Percentiles rank a stretch among this genome's conserved stretches.
These are phyloP conservation scores for Eucommia ulmoides DNA, from an alignment of 257 asterid species.

Conservation along the genomic window DNA sequence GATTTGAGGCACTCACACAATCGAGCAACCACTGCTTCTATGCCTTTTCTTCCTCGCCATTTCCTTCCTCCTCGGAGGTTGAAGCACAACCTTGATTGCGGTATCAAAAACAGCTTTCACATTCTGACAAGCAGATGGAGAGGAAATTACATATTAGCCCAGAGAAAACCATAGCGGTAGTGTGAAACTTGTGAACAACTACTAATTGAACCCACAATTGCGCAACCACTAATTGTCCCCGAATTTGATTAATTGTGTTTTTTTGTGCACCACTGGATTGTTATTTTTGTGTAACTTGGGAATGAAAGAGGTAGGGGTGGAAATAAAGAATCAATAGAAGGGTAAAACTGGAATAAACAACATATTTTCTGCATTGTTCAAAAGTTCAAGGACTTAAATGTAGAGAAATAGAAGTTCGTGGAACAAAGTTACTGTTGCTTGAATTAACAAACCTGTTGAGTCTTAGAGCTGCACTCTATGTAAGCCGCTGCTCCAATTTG, in stretches of 20 bases:
- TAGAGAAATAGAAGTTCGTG: conserved; percentile 4
- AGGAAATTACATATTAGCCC: background rate
- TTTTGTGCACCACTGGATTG: too few relatives aligned
- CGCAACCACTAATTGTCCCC: too few relatives aligned
- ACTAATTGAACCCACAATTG: too few relatives aligned
- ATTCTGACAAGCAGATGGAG: conserved; percentile 30
- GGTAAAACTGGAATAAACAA: too few relatives aligned
- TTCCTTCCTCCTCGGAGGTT: conserved; percentile 88
- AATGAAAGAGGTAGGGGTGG: too few relatives aligned
- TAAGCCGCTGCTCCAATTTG: conserved; percentile 97
- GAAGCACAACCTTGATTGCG: conserved; percentile 86
- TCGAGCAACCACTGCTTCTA: conserved; percentile 52
- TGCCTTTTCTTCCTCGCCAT: conserved; percentile 41
- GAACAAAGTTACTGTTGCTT: background rate
- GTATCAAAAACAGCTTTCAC: conserved; percentile 94
- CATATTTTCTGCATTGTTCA: too few relatives aligned
- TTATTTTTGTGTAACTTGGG: too few relatives aligned
- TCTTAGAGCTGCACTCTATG: conserved; percentile 95
- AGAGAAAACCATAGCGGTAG: background rate
- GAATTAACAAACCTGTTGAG: conserved; percentile 59
- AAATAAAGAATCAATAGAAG: too few relatives aligned
- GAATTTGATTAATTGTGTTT: too few relatives aligned
- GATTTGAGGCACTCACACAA: conserved; percentile 49
- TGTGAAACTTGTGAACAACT: too few relatives aligned
- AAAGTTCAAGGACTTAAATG: too few relatives aligned